These are phyloP conservation scores for Trichophyton rubrum DNA, from an alignment of 2,329 filamentous ascomycete species.

Conservation along the genomic window DNA sequence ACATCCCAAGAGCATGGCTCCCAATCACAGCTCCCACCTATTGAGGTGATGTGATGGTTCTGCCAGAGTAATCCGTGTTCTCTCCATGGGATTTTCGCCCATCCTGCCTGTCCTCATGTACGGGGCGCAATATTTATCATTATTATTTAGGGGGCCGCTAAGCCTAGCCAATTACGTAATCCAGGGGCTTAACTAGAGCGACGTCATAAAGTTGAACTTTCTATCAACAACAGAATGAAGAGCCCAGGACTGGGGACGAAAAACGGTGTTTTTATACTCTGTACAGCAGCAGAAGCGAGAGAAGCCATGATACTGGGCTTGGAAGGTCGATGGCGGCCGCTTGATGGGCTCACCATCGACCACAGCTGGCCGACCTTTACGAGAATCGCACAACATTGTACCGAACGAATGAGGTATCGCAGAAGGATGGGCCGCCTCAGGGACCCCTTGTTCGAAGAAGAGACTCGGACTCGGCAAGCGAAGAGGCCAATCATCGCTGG, in stretches of 20 bases:
- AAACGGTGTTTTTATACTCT: too few relatives aligned
- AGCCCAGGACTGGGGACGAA: too few relatives aligned
- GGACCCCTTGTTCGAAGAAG: neutral
- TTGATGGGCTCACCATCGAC: too few relatives aligned
- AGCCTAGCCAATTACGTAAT: neutral
- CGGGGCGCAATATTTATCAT: too few relatives aligned
- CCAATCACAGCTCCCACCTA: neutral
- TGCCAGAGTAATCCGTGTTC: neutral
- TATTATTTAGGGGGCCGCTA: neutral
- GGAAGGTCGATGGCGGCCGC: too few relatives aligned
- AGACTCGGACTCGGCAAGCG: neutral
- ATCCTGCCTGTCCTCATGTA: neutral
- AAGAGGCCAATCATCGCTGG: neutral
- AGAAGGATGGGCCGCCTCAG: neutral
- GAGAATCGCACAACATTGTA: neutral
- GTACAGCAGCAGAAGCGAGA: too few relatives aligned
- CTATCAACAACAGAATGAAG: neutral
- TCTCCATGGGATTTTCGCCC: too few relatives aligned
- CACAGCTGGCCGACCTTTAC: neutral
- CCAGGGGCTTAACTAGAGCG: neutral
- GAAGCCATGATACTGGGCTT: too few relatives aligned
- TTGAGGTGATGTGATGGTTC: neutral
- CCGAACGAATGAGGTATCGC: neutral
- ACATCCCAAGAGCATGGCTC: neutral
- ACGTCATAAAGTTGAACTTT: neutral